Base-by-base conservation (phyloP, 768 basidiomycete genomes). In the Porphyrellus cyaneotinctus region DNA sequence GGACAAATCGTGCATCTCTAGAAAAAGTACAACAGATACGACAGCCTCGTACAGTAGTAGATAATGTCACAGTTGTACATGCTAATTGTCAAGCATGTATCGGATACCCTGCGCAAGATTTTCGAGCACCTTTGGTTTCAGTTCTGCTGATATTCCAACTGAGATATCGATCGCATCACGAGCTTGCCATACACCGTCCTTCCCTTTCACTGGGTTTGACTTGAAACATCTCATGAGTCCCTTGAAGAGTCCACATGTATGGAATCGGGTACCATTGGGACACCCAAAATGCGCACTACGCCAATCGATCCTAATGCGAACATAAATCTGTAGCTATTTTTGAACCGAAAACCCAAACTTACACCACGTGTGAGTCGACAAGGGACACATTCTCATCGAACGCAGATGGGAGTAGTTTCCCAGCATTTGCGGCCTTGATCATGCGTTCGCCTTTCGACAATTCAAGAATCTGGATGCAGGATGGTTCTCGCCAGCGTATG, bases 341-440 rank as follows among this genome's bases (percentile, higher is more conserved):
- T 10, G 9, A 14, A 13, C 24, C 24, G 4, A 13, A 17, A n/a
- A n/a, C n/a, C n/a, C 33, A 11, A 2, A 33, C 58, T 32, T 32
- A 66, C 60, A 13, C 9, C 10, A 24, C 20, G 43, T 54, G 51
- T 6, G 63, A 66, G 35, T 60, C 60, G 26, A 67, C 42, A 1
- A 47, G 35, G 17, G 65, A 10, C 4, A 28, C 48, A 3, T 53
- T 31, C 4, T 53, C 53, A 10, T 43, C 20, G 15, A 13, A 43
- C 24, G 17, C 36, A 33, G 49, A 52, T n/a, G 48, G 47, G 17
- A 52, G 30, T 6, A 20, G 9, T 47, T 56, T 62, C 1, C 56
- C 57, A 18, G 51, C 18, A 23, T 63, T 62, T 3, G 48, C 52
- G 17, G 49, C 45, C 5, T 47, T 36, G 9, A 62, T 52, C 58